Percentiles rank a stretch among this genome's conserved stretches.
These are phyloP conservation scores for Parsonsia alboflavescens DNA, from an alignment of 257 asterid genomes.

Conservation along the genomic window DNA sequence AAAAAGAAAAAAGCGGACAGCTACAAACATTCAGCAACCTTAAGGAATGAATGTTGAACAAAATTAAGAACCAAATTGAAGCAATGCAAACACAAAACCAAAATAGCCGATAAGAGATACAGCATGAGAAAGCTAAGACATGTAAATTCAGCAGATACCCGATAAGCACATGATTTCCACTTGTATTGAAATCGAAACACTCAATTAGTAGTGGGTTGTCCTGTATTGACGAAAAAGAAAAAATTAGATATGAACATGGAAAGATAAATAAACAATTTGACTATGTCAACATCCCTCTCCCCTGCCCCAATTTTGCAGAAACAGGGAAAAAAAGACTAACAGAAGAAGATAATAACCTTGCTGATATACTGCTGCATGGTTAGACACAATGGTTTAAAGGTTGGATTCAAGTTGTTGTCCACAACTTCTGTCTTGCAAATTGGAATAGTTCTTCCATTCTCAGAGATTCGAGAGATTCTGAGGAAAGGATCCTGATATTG, in stretches of 20 bases:
- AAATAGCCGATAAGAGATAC: background rate
- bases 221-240: constrained; percentile 29
- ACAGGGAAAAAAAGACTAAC: background rate
- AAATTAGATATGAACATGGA: background rate
- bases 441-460: constrained; percentile 52
- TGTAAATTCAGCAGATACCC: constrained; percentile 41
- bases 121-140: background rate
- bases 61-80: background rate
- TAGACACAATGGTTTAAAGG: constrained; percentile 55
- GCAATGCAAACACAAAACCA: background rate
- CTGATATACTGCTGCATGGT: constrained; percentile 46
- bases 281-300: too few species aligned
- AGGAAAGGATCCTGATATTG: constrained; percentile 70
- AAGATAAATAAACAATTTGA: background rate
- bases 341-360: constrained; percentile 38
- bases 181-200: constrained; percentile 73
- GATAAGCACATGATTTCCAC: constrained; percentile 61
- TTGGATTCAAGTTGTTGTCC: constrained; percentile 73
- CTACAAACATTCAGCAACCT: background rate
- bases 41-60: background rate
- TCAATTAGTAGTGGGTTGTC: constrained; percentile 71
- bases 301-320: too few species aligned
- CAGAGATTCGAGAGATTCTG: constrained; percentile 63
- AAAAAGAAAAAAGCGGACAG: background rate
- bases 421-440: constrained; percentile 75